phyloP scores from a whole-genome alignment of 257 asterid genomes.

The Rhazya stricta region DNA sequence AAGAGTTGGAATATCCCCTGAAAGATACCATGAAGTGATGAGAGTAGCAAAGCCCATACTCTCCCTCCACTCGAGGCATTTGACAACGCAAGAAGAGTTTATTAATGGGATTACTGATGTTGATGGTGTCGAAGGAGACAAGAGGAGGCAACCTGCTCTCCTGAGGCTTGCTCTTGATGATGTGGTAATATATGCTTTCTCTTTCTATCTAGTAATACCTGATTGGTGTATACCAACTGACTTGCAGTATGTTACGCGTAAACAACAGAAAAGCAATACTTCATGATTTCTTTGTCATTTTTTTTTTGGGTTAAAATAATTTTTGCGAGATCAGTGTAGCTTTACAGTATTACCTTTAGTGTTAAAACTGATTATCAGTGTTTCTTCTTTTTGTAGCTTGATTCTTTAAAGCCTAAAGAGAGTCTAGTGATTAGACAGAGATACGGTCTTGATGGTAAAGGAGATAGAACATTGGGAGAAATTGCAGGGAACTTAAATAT shows the following conservation, averaged over 20 bases:
- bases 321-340: neutral
- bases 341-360: neutral
- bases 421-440: conserved; percentile 90
- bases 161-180: conserved; percentile 94
- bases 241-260: neutral
- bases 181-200: conserved; percentile 52
- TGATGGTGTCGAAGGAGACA: conserved; percentile 66
- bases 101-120: conserved; percentile 67
- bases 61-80: conserved; percentile 69
- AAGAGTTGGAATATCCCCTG: conserved; percentile 61
- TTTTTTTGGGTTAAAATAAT: neutral
- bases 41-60: conserved; percentile 57
- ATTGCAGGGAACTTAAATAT: conserved; percentile 89
- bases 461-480: conserved; percentile 89
- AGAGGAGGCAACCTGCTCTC: conserved; percentile 72
- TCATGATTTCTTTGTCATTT: neutral
- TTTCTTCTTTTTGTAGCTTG: conserved; percentile 51
- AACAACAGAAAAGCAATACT: neutral
- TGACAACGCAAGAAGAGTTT: conserved; percentile 69
- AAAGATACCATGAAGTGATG: conserved; percentile 76
- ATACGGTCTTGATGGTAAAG: conserved; percentile 90
- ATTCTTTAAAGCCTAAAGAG: conserved; percentile 96
- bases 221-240: neutral
- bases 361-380: neutral
- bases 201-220: conserved; percentile 4